Evolutionary conservation across 1,284 basidiomycete species (phyloP).

Genomic region (Cryptococcus depauperatus): DNA sequence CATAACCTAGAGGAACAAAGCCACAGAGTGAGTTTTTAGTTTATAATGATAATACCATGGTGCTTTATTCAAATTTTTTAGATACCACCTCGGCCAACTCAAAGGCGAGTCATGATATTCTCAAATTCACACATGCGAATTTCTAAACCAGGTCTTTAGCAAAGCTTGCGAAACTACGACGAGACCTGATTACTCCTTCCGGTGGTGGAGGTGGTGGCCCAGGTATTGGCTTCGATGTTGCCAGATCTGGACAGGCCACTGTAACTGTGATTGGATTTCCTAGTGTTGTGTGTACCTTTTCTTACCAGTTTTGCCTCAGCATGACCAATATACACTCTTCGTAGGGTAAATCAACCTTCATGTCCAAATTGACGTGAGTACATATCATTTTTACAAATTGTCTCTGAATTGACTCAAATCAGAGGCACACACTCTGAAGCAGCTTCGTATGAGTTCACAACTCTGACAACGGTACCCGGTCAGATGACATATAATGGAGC

Average conservation of each 20-base stretch:
- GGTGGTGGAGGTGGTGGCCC: constrained; percentile 74
- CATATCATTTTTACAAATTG: too few relatives aligned
- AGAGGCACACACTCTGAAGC: constrained; percentile 88
- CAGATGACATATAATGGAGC: constrained; percentile 62
- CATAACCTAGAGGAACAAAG: constrained; percentile 80
- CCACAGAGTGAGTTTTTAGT: constrained; percentile 45
- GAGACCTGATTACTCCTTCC: constrained; percentile 81
- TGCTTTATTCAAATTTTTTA: constrained; percentile 8
- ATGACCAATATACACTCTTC: not conserved
- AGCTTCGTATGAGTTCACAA: constrained; percentile 98
- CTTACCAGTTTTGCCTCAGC: too few relatives aligned
- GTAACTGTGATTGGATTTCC: constrained; percentile 80
- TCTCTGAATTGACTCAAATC: too few relatives aligned
- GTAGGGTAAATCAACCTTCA: constrained; percentile 73
- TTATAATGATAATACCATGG: too few relatives aligned
- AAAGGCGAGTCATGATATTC: constrained; percentile 49
- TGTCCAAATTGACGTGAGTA: constrained; percentile 80
- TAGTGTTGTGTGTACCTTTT: constrained; percentile 21
- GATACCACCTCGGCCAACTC: constrained; percentile 91
- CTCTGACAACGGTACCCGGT: constrained; percentile 66
- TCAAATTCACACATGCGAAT: constrained; percentile 5
- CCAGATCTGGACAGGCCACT: constrained; percentile 87
- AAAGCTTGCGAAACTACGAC: constrained; percentile 91
- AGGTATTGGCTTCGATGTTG: constrained; percentile 91
- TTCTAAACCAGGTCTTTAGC: constrained; percentile 48